phyloP scores from a whole-genome alignment of 768 basidiomycete genomes.

The Trametes meyenii region DNA sequence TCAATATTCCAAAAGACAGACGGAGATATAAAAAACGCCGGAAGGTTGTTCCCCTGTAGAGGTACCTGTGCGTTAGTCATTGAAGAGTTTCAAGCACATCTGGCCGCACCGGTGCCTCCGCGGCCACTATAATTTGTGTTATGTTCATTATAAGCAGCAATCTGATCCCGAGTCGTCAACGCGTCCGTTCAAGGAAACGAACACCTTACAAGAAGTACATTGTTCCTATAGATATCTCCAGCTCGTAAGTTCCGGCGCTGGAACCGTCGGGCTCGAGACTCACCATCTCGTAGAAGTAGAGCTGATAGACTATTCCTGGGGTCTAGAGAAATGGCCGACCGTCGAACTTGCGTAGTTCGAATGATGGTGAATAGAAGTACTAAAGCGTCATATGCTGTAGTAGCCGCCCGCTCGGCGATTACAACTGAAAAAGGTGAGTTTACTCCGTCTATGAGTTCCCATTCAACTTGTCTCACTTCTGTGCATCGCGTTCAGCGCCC shows the following conservation, averaged over 20 bases:
- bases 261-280: neutral
- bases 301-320: conserved; percentile 1
- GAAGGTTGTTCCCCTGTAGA: conserved; percentile 22
- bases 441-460: neutral
- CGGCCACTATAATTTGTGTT: conserved; percentile 22
- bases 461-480: neutral
- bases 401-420: conserved; percentile 17
- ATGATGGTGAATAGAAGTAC: conserved; percentile 20
- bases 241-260: neutral
- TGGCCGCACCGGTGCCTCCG: conserved; percentile 12
- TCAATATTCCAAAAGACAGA: neutral
- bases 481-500: neutral
- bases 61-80: neutral
- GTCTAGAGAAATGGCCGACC: neutral
- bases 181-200: neutral
- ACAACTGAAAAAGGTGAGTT: conserved; percentile 9
- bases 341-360: conserved; percentile 12
- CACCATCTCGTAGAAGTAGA: conserved; percentile 24
- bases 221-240: neutral
- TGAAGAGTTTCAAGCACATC: neutral
- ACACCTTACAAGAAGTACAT: conserved; percentile 6
- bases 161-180: neutral
- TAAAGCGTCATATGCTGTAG: conserved; percentile 19
- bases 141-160: conserved; percentile 22
- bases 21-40: conserved; percentile 24